Percentiles rank a stretch among this genome's conserved stretches.
Evolutionary conservation across 73 alveolate genomes (phyloP).

Genomic region (Blepharisma stoltei): DNA sequence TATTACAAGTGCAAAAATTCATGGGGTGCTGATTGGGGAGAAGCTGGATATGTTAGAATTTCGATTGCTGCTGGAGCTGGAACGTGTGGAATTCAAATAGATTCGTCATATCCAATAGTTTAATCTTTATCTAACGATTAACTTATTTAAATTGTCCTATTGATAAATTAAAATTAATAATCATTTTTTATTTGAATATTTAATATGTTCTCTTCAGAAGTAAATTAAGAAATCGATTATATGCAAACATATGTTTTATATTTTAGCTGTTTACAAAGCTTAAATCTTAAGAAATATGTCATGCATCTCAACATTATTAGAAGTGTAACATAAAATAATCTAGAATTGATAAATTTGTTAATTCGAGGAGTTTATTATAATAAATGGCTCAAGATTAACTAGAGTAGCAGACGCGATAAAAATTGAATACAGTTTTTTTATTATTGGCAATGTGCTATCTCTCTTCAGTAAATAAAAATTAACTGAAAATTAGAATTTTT

Average conservation of each 20-base stretch:
- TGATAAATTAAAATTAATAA: too few relatives aligned
- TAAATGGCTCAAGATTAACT: not conserved
- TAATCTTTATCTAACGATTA: not conserved
- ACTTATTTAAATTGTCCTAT: too few relatives aligned
- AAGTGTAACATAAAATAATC: too few relatives aligned
- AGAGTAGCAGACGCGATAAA: not conserved
- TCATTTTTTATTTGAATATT: too few relatives aligned
- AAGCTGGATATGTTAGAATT: constrained; percentile 56
- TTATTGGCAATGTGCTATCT: too few relatives aligned
- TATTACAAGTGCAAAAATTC: constrained; percentile 69
- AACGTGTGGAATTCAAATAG: constrained; percentile 22
- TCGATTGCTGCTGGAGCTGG: constrained; percentile 37
- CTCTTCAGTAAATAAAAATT: too few relatives aligned
- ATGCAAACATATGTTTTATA: too few relatives aligned
- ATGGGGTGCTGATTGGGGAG: constrained; percentile 89
- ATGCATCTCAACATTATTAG: not conserved
- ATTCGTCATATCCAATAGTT: constrained; percentile 29
- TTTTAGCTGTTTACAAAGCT: too few relatives aligned
- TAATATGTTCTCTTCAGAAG: too few relatives aligned
- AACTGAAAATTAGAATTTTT: too few relatives aligned
- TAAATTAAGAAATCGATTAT: too few relatives aligned
- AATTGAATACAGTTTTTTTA: not conserved
- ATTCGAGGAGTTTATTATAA: not conserved
- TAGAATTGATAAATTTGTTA: too few relatives aligned
- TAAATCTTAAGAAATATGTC: not conserved